Evolutionary conservation across 177 flowering plant species (phyloP), one percentile per base, ranked within the genome.

Genomic region (Vitis hybrid): DNA sequence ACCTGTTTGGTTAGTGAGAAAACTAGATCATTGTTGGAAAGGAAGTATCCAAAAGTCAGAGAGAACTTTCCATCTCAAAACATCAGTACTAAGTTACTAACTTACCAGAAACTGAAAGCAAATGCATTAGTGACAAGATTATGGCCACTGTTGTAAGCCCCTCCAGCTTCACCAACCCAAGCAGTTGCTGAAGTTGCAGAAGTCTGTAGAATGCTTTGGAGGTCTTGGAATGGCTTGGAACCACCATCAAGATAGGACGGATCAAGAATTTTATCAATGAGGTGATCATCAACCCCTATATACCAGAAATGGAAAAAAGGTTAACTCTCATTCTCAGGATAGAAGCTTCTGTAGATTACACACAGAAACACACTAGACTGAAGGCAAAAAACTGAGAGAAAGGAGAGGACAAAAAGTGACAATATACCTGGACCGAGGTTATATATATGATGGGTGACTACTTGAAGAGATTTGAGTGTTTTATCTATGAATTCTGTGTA

Each of bases 101-200:
- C 45, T 81, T 82, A 92, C 97, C 97, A 92, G 83, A 92, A 90
- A 74, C 97, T 89, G 69, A 78, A 89, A 26, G 89, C 91, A 72
- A 92, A 92, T 58, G 96, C 78, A 76, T 92, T 88, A 20, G 89
- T 78, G 26, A 92, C 96, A 66, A 56, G 86, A 74, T 89, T 76
- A 14, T 67, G 90, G 65, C 97, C 97, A 61, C 97, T 92, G 79
- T 92, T 92, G 67, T 85, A 90, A 31, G 94, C 94, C 58, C 97
- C 97, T 66, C 96, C 97, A 5, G 96, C 81, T 73, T 92, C 97
- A 18, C 97, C 94, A 74, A 92, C 97, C 97, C 97, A 92, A 51
- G 95, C 90, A 55, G 64, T 73, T 39, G 87, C 74, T 31, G 79
- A 60, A 64, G 84, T 79, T 62, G 55, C 68, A 4, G 84, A 61